Evolutionary conservation across 192 early-diverging fungal species (phyloP), one percentile per base, ranked within the genome.

Genomic region (Diversispora eburnea): DNA sequence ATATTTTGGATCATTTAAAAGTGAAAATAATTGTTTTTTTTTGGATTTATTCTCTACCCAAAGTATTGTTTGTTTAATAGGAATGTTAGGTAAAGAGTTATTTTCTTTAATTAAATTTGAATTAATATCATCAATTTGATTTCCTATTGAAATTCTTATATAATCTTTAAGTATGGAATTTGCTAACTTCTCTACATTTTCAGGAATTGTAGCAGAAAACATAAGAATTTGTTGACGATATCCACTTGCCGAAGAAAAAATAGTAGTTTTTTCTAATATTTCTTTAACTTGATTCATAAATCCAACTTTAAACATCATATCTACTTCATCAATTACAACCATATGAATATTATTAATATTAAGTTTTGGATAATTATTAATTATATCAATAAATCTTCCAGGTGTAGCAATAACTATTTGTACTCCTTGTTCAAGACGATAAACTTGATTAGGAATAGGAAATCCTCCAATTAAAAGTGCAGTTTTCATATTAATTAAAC

Each of bases 351-450:
- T 82, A 39, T 76, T 81, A 20, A 83, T 75, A 9, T 62, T 49
- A 8, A 85, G 54, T 22, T 77, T 75, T 5, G 65, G 19, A 51
- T 83, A 78, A 39, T 77, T 72, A 9, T 75, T 77, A 5, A 82
- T 45, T 15, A 86, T 76, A 12, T 85, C 84, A 4, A 85, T 42
- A 45, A 89, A 49, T 10, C 88, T 76, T 56, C 87, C 87, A 3
- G 88, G 88, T 8, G 88, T 89, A 0, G 83, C 87, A 7, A 89
- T 58, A 2, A 77, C 75, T 6, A 89, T 76, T 67, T 88, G 88
- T n/a, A 77, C 78, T 5, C 86, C 87, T 60, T 81, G 82, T 60
- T 78, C 70, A 4, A 89, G 73, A 56, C 88, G 83, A 57, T 88
- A 72, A 0, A 78, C 12, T 55, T 89, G 87, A 19, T 78, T 84